Conservation (phyloP, 2,329 filamentous ascomycete genomes). For the Diaporthe amygdali region DNA sequence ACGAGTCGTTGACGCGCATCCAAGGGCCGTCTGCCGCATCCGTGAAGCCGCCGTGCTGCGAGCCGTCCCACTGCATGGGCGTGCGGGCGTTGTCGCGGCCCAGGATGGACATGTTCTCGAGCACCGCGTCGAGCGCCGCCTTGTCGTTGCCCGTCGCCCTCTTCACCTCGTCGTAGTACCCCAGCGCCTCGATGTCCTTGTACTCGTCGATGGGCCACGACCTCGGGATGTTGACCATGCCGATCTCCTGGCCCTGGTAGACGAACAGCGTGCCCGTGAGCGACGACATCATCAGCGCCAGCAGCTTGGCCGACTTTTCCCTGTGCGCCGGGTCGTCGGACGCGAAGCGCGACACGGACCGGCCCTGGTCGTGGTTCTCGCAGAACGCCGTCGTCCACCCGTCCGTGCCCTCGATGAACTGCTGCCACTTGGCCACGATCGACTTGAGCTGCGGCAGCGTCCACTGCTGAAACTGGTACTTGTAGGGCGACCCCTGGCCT, state of each 20-base stretch:
- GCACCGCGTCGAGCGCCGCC: conserved; percentile 49
- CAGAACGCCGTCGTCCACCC: conserved; percentile 65
- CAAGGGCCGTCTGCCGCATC: conserved; percentile 49
- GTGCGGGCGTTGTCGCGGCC: conserved; percentile 71
- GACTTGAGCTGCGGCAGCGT: conserved; percentile 53
- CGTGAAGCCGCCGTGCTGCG: conserved; percentile 66
- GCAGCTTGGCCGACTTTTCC: conserved; percentile 54
- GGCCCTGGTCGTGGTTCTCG: conserved; percentile 68
- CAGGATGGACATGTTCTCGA: conserved; percentile 60
- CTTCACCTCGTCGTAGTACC: conserved; percentile 46
- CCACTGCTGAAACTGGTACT: conserved; percentile 58
- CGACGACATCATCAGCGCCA: conserved; percentile 53
- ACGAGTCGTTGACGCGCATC: conserved; percentile 68
- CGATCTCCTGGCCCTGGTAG: conserved; percentile 67
- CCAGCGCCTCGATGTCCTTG: conserved; percentile 54
- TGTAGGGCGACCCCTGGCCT: conserved; percentile 56
- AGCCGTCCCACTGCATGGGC: conserved; percentile 69
- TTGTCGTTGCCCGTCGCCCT: conserved; percentile 33
- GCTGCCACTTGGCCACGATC: conserved; percentile 55
- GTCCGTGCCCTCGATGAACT: conserved; percentile 56
- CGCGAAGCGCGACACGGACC: conserved; percentile 59
- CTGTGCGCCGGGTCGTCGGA: conserved; percentile 49
- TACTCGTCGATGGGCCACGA: conserved; percentile 54
- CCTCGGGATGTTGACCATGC: conserved; percentile 59
- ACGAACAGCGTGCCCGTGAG: conserved; percentile 61